phyloP scores from a whole-genome alignment of 805 yeast genomes.

The Spathaspora girioi region DNA sequence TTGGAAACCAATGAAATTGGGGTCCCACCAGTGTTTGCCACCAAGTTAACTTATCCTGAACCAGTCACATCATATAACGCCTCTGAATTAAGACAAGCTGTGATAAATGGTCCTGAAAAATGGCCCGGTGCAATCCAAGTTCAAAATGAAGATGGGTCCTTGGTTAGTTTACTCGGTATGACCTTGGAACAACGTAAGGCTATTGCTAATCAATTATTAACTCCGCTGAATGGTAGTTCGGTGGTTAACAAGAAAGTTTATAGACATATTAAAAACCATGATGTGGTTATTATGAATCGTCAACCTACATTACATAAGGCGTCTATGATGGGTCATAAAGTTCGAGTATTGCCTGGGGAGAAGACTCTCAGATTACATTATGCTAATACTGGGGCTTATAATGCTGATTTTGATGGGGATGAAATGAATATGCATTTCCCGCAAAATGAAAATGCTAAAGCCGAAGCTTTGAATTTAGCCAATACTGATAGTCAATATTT shows the following conservation, averaged over 20 bases:
- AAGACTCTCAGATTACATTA: slow-evolving; percentile 94
- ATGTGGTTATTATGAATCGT: slow-evolving; percentile 96
- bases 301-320: slow-evolving; percentile 99
- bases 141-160: slow-evolving; percentile 90
- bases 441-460: slow-evolving; percentile 93
- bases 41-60: slow-evolving; percentile 93
- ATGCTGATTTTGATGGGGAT: slow-evolving; percentile 99
- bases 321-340: slow-evolving; percentile 99
- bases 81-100: slow-evolving; percentile 88
- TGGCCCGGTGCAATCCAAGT: slow-evolving; percentile 99
- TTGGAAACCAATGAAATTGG: slow-evolving; percentile 97
- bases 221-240: slow-evolving; percentile 68
- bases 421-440: slow-evolving; percentile 99
- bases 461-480: slow-evolving; percentile 93
- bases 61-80: slow-evolving; percentile 94
- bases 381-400: slow-evolving; percentile 98
- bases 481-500: slow-evolving; percentile 96
- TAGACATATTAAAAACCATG: slow-evolving; percentile 92
- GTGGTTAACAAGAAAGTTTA: slow-evolving; percentile 86
- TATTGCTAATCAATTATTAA: slow-evolving; percentile 86
- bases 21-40: slow-evolving; percentile 98
- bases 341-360: slow-evolving; percentile 94
- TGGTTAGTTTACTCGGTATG: slow-evolving; percentile 83
- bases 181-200: slow-evolving; percentile 91
- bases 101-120: slow-evolving; percentile 92